Conservation (phyloP, 768 basidiomycete genomes). For the Suillus bovinus region DNA sequence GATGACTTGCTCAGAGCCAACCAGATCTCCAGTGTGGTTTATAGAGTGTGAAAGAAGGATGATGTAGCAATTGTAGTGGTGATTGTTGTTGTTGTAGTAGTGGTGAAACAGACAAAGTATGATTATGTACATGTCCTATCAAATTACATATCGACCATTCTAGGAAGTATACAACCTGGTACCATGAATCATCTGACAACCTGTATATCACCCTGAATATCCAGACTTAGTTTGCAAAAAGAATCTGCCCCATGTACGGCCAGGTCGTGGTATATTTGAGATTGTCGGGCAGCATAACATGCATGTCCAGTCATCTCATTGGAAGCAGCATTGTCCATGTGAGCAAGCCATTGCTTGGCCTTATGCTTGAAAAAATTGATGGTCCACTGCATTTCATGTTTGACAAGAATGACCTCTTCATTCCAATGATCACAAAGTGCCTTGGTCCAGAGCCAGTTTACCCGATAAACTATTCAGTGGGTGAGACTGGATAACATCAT, state of each 20-base stretch:
- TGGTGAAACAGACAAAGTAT: no score
- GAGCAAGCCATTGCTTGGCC: not conserved
- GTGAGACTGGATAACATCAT: not conserved
- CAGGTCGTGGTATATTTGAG: no score
- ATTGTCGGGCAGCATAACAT: no score
- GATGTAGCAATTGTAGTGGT: no score
- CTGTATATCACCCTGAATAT: no score
- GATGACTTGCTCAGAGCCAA: not conserved
- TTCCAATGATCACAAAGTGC: conserved; percentile 1
- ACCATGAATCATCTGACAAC: no score
- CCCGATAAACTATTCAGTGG: conserved; percentile 4
- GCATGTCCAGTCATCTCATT: not conserved
- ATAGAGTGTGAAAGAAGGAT: no score
- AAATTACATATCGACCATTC: not conserved
- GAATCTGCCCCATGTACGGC: no score
- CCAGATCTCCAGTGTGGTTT: not conserved
- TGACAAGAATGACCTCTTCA: conserved; percentile 7
- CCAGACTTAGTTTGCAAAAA: no score
- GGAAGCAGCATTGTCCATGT: not conserved
- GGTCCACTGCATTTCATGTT: not conserved
- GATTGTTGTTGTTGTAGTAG: no score
- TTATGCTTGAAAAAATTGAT: not conserved
- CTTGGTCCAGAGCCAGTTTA: conserved; percentile 12
- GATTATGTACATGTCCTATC: no score
- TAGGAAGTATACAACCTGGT: not conserved